Conservation (phyloP, 2,329 filamentous ascomycete species). For the Aspergillus fijiensis region DNA sequence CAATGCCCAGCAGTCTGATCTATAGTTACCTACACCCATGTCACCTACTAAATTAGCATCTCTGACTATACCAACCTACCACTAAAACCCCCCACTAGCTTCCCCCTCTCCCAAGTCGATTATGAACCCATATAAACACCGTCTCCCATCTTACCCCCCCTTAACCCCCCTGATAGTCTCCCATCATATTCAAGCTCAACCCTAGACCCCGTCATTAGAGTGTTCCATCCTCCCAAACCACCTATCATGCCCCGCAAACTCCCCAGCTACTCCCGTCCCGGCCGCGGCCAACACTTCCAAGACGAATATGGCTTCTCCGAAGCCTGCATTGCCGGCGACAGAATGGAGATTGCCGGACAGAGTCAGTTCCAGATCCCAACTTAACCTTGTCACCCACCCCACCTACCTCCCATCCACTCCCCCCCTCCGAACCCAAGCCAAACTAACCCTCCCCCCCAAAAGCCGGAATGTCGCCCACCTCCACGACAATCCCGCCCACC, state of each 20-base stretch:
- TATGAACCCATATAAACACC: background rate
- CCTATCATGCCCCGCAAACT: background rate
- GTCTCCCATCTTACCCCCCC: background rate
- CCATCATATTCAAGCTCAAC: background rate
- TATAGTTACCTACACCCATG: background rate
- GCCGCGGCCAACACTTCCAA: constrained; percentile 7
- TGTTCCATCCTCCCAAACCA: background rate
- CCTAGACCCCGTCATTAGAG: background rate
- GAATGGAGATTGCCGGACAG: constrained; percentile 6
- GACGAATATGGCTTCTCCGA: constrained; percentile 3
- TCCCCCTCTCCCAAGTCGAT: background rate
- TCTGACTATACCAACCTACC: background rate
- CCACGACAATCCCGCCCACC: background rate
- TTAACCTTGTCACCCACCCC: background rate
- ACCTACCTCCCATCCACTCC: background rate
- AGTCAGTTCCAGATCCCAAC: background rate
- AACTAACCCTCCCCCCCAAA: background rate
- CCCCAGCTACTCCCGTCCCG: constrained; percentile 8
- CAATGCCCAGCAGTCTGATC: background rate
- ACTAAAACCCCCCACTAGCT: background rate
- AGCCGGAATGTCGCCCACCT: constrained; percentile 5
- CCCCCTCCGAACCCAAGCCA: background rate
- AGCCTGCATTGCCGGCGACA: constrained; percentile 5
- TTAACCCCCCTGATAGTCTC: no score
- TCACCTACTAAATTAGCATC: background rate